Conservation (phyloP, 2,329 filamentous ascomycete genomes). For the Botryosphaeria agaves region DNA sequence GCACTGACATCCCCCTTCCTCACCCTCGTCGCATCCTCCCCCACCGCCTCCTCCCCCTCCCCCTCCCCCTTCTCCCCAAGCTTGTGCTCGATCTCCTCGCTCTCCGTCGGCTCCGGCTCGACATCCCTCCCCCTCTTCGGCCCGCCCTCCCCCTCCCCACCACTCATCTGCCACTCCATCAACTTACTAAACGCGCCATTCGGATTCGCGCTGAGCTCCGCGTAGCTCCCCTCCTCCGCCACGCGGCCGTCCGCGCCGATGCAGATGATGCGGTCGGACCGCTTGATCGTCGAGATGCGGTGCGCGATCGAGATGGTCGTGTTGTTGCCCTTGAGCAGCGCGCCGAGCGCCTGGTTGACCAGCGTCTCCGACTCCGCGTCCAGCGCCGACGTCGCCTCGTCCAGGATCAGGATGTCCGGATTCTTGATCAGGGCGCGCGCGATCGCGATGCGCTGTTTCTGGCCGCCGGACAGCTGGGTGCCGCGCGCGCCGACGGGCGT, state of each 20-base stretch:
- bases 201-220: constrained; percentile 52
- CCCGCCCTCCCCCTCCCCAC: constrained; percentile 39
- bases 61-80: constrained; percentile 15
- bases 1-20: constrained; percentile 12
- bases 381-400: constrained; percentile 85
- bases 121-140: constrained; percentile 9
- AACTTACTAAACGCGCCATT: constrained; percentile 81
- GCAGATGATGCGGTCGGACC: constrained; percentile 87
- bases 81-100: constrained; percentile 31
- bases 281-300: constrained; percentile 87
- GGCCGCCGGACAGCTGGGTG: constrained; percentile 84
- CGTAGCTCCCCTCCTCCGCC: constrained; percentile 77
- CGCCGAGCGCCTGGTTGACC: constrained; percentile 76
- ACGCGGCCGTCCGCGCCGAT: constrained; percentile 74
- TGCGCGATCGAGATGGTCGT: constrained; percentile 98
- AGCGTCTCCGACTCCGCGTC: constrained; percentile 95
- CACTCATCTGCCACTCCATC: constrained; percentile 98
- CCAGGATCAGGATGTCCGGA: constrained; percentile 89
- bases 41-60: constrained; percentile 18
- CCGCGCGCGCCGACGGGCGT: constrained; percentile 85
- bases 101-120: constrained; percentile 23
- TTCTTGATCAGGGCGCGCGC: constrained; percentile 87
- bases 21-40: constrained; percentile 12
- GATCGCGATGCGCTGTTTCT: constrained; percentile 96
- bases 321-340: constrained; percentile 68